These are phyloP conservation scores for Venturia asperata DNA, from an alignment of 2,329 filamentous ascomycete species.

Conservation along the genomic window DNA sequence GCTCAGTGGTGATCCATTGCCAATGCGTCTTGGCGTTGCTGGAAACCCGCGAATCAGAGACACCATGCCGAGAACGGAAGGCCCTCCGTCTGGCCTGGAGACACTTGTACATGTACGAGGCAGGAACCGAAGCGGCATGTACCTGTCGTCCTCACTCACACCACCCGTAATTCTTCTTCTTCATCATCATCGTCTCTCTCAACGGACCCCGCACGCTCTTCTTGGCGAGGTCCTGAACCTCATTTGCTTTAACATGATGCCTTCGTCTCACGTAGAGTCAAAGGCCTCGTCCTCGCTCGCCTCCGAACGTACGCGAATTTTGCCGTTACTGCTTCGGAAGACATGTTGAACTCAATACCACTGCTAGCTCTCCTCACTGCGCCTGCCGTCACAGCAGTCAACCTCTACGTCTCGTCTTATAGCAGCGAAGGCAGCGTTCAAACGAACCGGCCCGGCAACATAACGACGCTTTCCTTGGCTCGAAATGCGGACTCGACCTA, in stretches of 20 bases:
- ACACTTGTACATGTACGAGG: too few species aligned
- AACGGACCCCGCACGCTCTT: neutral
- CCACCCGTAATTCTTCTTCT: too few species aligned
- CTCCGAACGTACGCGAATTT: neutral
- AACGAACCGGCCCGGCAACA: slow-evolving; percentile 21
- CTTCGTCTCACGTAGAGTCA: neutral
- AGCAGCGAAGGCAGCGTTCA: slow-evolving; percentile 26
- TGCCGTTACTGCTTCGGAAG: neutral
- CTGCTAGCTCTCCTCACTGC: neutral
- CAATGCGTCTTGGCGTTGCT: too few species aligned
- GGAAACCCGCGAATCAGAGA: too few species aligned
- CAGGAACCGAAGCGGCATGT: too few species aligned
- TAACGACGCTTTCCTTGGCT: slow-evolving; percentile 36
- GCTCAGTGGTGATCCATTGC: too few species aligned
- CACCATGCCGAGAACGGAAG: too few species aligned
- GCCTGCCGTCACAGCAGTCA: slow-evolving; percentile 25
- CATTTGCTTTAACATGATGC: neutral
- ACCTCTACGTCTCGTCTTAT: slow-evolving; percentile 41
- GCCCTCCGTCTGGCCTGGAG: too few species aligned
- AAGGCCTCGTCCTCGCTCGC: neutral
- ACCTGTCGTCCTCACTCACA: too few species aligned
- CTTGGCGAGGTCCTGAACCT: neutral
- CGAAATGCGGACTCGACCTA: slow-evolving; percentile 24
- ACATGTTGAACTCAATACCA: neutral
- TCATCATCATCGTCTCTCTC: neutral